Base-by-base conservation (phyloP, 257 asterid species). In the Solanum rostratum region DNA sequence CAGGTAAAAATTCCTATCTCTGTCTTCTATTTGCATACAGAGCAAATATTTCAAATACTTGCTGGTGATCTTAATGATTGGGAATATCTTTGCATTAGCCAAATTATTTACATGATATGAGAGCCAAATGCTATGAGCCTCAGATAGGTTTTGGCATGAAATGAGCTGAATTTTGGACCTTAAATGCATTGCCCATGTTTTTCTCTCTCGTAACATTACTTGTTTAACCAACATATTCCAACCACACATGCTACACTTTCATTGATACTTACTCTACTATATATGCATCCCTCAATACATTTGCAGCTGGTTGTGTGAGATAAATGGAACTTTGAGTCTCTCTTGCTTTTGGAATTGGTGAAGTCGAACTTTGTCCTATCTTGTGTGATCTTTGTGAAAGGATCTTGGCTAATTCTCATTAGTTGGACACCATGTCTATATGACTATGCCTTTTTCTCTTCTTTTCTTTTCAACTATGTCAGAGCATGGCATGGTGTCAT, bases 1-100 rank as follows among this genome's bases (percentile, higher is more conserved):
- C 99, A 94, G 98, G 99, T 97, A 91, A 11, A 59, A 83, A 62
- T 41, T 82, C 49, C 15, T 79, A 52, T 54, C 62, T 24, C 70
- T 74, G 12, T 70, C 27, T 43, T 37, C 80, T 59, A 76, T 19
- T 80, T 78, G 45, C 69, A 18, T 65, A 7, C 37, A 29, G 41
- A 76, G 46, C 79, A 62, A 37, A 27, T 46, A 13, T 49, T 53
- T 27, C 45, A 49, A 71, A 27, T 76, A 49, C 45, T 16, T 49
- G 60, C 82, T 29, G 62, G 37, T 49, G 62, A 76, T 76, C 59
- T 45, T 74, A 74, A 49, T 16, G 18, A 49, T 29, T 7, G 41
- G 62, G 59, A 76, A 43, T 49, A 24, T 27, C 16, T 24, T 76
- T 76, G 82, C 60, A 27, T 27, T 76, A 27, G 62, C 45, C 82